Base-by-base conservation (phyloP, 208 protist species). In the Sergeia podlipaevii region DNA sequence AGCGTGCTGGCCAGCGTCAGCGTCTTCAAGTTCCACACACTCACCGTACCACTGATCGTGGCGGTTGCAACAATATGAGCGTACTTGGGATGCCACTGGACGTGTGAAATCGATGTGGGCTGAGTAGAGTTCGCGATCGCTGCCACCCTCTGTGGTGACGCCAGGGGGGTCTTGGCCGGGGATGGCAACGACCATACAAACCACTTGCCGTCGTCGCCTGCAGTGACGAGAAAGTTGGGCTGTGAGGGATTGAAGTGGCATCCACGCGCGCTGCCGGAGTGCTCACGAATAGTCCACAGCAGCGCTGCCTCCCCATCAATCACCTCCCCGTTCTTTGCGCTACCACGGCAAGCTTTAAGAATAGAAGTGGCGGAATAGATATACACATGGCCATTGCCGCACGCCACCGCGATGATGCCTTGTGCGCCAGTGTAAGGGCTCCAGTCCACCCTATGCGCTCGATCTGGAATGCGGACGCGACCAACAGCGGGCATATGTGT, bases 21-120 rank as follows among this genome's bases (percentile, higher is more conserved):
- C 34, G 62, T 77, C 50, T 91, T 93, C 24, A 98, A 65, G 79
- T 99, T 98, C 96, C 97, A 99, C 36, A 98, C 89, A 21, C 83
- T 85, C 10, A 97, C 89, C 23, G 70, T 60, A 36, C 95, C 91
- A 58, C 82, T 84, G 27, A 82, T 54, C n/a, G 75, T 80, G 7
- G 93, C 87, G 7, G 95, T 97, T 26, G 85, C 97, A 27, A 99
- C 70, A 55, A 99, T 98, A 75, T 98, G 84, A 8, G 76, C 52
- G 64, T 74, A 82, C 60, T 87, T 89, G 5, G 79, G 77, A 65
- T 95, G 79, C 83, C 85, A 95, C 62, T 79, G 69, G 17, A 95
- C 47, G 42, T 91, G 67, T 17, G 76, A 67, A 57, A 93, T 77
- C 7, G 60, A 54, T 1, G 70, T 54, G 30, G 26, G 57, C 49